Base-by-base conservation (phyloP, 768 basidiomycete species). In the Lactarius pseudohatsudake region DNA sequence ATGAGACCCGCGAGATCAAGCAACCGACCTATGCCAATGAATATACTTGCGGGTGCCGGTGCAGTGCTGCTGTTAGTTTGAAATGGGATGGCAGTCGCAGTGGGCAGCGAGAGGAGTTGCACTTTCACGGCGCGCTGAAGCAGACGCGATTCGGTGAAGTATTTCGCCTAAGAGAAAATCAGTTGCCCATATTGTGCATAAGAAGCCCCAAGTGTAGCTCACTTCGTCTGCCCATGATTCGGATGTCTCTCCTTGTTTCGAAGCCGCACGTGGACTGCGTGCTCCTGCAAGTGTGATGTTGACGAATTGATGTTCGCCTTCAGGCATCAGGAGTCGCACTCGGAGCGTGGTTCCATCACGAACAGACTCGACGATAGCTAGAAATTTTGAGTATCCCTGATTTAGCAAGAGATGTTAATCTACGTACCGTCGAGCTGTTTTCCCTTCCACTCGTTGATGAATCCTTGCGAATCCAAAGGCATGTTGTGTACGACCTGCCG, bases 181-280 rank as follows among this genome's bases (percentile, higher is more conserved):
- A 53, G 34, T 57, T 50, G 36, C n/a, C 9, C 57, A 53, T 5
- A 26, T 6, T 22, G 28, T 34, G 36, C 11, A 55, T 11, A 38
- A n/a, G 53, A 22, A 47, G 50, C 16, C 11, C 20, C 26, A 20
- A 4, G 10, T 62, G 28, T 57, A 41, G 77, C 82, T 67, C 69
- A 93, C 92, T 81, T 98, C 96, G 80, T 98, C 96, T 67, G 88
- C 89, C 83, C 86, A 94, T 47, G 84, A 85, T 75, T 97, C 95
- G 26, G 90, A 87, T 7, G 84, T 69, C 75, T 96, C 94, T 30
- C 89, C 90, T 65, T 85, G 87, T 71, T 86, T 90, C 22, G 83
- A 83, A 10, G 90, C 84, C 15, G 80, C 83, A 72, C 89, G 87
- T 47, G 91, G 81, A 74, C 88, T 86, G 56, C 91, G 86, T 59